phyloP scores from a whole-genome alignment of 192 early-diverging fungal genomes.

The Backusella westeae region DNA sequence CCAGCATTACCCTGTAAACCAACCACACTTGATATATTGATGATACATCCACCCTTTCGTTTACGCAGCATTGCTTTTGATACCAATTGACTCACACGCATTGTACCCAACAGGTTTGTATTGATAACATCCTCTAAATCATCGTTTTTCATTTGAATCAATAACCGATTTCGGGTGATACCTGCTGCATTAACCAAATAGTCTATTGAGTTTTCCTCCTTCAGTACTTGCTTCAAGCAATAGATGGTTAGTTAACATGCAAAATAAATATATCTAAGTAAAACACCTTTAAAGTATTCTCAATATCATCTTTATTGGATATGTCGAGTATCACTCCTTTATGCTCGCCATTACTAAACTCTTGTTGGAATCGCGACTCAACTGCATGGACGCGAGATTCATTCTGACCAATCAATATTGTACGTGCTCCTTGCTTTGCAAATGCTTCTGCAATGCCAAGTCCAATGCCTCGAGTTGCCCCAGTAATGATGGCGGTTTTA shows the following conservation, averaged over 20 bases:
- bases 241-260: neutral
- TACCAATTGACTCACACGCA: constrained; percentile 52
- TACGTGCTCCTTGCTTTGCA: constrained; percentile 50
- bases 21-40: constrained; percentile 84
- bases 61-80: constrained; percentile 58
- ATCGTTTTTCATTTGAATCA: constrained; percentile 40
- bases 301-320: constrained; percentile 22
- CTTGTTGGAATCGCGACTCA: constrained; percentile 21
- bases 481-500: constrained; percentile 50
- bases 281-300: constrained; percentile 13
- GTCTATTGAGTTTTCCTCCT: constrained; percentile 30
- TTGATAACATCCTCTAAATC: constrained; percentile 58
- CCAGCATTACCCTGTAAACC: constrained; percentile 74
- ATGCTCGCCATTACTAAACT: constrained; percentile 23
- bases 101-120: constrained; percentile 72
- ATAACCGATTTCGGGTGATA: constrained; percentile 54
- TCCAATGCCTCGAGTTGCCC: constrained; percentile 81
- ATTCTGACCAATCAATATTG: constrained; percentile 59
- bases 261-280: neutral
- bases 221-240: constrained; percentile 1
- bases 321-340: constrained; percentile 46
- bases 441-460: constrained; percentile 62
- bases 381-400: constrained; percentile 34
- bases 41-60: constrained; percentile 65
- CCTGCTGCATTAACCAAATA: constrained; percentile 54